A percentile compares a stretch with the other conserved stretches of the same genome.
These are phyloP conservation scores for Cryphonectria nitschkei DNA, from an alignment of 2,329 filamentous ascomycete species.

Conservation along the genomic window DNA sequence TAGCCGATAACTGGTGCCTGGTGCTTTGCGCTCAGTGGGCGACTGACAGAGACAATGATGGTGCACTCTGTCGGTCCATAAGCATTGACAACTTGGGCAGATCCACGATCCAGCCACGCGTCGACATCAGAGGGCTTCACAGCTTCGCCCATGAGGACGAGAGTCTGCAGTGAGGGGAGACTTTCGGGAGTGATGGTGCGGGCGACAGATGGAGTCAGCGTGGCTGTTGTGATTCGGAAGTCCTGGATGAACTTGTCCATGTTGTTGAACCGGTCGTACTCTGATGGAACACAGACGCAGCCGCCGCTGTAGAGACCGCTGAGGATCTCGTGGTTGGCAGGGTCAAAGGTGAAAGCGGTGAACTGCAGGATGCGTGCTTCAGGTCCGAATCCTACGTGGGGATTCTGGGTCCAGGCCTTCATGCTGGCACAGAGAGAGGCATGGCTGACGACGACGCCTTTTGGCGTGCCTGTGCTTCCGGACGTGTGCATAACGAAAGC, in stretches of 20 bases:
- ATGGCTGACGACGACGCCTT: constrained; percentile 58
- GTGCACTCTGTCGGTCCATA: constrained; percentile 31
- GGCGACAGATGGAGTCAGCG: constrained; percentile 35
- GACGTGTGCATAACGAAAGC: constrained; percentile 70
- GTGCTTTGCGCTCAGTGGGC: constrained; percentile 26
- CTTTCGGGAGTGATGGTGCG: constrained; percentile 28
- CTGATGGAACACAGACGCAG: constrained; percentile 21
- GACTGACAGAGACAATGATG: constrained; percentile 9
- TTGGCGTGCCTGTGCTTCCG: constrained; percentile 72
- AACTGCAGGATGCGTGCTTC: constrained; percentile 52
- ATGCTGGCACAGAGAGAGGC: constrained; percentile 48
- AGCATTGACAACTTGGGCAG: constrained; percentile 26
- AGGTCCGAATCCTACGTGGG: constrained; percentile 46
- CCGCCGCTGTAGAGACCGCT: constrained; percentile 45
- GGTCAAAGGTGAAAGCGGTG: constrained; percentile 59
- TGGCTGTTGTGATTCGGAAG: constrained; percentile 29
- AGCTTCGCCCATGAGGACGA: constrained; percentile 32
- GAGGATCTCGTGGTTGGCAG: constrained; percentile 58
- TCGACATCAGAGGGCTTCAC: constrained; percentile 22
- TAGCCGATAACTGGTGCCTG: constrained; percentile 27
- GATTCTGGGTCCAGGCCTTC: constrained; percentile 42
- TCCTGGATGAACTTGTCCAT: constrained; percentile 35
- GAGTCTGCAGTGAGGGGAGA: constrained; percentile 24
- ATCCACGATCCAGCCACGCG: constrained; percentile 27
- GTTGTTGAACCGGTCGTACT: constrained; percentile 42